Conservation (phyloP, 2,329 filamentous ascomycete species). For the Alternaria ventricosa region DNA sequence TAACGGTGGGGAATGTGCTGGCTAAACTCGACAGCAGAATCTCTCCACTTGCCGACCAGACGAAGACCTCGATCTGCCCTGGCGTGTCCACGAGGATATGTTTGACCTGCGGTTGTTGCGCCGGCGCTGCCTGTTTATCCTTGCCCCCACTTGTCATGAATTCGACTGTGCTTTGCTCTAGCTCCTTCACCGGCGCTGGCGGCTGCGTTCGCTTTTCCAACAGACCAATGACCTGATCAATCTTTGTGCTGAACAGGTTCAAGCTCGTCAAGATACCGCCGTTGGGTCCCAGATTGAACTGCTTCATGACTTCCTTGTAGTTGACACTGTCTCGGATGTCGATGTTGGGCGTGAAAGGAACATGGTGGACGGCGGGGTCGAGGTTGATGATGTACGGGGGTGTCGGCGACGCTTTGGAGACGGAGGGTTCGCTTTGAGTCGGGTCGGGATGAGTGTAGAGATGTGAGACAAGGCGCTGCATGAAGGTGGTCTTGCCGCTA, state of each 20-base stretch:
- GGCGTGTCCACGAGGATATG: conserved; percentile 95
- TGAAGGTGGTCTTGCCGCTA: conserved; percentile 99
- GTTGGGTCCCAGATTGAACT: conserved; percentile 97
- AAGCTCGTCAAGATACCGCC: conserved; percentile 94
- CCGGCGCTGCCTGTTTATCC: conserved; percentile 23
- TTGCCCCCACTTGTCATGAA: conserved; percentile 46
- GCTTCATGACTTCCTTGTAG: conserved; percentile 99
- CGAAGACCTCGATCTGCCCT: conserved; percentile 97
- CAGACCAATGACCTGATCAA: conserved; percentile 89
- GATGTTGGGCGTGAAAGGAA: conserved; percentile 97
- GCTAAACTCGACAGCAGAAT: conserved; percentile 93
- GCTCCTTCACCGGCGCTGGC: conserved; percentile 36
- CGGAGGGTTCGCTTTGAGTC: conserved; percentile 34
- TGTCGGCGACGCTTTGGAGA: conserved; percentile 35
- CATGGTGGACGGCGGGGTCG: conserved; percentile 89
- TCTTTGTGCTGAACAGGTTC: conserved; percentile 97
- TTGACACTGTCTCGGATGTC: conserved; percentile 99
- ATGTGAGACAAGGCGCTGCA: conserved; percentile 96
- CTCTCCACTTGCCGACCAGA: conserved; percentile 94
- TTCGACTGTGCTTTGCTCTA: conserved; percentile 43
- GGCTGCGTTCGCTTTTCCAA: conserved; percentile 85
- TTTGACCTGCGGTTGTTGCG: conserved; percentile 67
- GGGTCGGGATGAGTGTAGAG: conserved; percentile 76
- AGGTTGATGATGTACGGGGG: conserved; percentile 97
- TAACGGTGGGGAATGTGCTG: conserved; percentile 92